phyloP scores from a whole-genome alignment of 73 alveolate genomes.

The Paramecium biaurelia region DNA sequence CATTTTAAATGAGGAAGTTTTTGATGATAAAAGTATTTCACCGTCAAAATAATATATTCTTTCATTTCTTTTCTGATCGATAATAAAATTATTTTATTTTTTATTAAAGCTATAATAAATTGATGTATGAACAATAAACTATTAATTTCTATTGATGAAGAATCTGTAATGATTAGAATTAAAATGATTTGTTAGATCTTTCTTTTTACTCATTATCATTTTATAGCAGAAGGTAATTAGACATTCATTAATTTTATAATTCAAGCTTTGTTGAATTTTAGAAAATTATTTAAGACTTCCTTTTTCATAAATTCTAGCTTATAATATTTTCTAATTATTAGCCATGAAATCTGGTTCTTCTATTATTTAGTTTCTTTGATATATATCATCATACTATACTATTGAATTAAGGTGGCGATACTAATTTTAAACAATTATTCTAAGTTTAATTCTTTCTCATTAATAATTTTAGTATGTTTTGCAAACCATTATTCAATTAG shows the following conservation, averaged over 20 bases:
- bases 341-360: slow-evolving; percentile 55
- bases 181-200: slow-evolving; percentile 14
- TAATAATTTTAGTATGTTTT: neutral
- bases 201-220: neutral
- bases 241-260: neutral
- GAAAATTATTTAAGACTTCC: neutral
- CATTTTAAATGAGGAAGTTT: slow-evolving; percentile 28
- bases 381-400: slow-evolving; percentile 39
- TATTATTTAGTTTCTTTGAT: slow-evolving; percentile 11
- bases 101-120: slow-evolving; percentile 10
- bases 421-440: neutral
- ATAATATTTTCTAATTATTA: neutral
- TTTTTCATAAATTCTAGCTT: neutral
- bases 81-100: neutral
- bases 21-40: neutral
- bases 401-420: neutral
- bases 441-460: neutral
- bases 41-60: slow-evolving; percentile 43
- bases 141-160: neutral
- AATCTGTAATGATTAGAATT: neutral
- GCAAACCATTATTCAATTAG: neutral
- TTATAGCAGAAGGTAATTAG: neutral
- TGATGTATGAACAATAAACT: neutral
- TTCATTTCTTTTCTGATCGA: neutral
- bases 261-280: neutral